Percentiles rank a stretch among this genome's conserved stretches.
Conservation (phyloP, 495 filamentous ascomycete genomes). For the Staphylotrichum tortipilum region DNA sequence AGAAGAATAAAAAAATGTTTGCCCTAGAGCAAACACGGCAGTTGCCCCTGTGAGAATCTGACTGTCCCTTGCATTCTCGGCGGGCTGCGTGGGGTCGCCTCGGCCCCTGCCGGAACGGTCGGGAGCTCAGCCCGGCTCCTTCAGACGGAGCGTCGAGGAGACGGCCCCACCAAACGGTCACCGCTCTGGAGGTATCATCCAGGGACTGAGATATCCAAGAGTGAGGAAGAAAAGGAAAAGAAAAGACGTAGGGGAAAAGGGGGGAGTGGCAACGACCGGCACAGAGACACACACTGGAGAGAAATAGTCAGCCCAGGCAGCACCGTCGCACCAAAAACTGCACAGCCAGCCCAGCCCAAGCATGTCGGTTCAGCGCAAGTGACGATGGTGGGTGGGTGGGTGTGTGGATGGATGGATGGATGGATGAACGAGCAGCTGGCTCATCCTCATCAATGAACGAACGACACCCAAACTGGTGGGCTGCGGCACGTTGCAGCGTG, state of each 20-base stretch:
- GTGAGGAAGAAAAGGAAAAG: no score
- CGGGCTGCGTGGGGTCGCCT: conserved; percentile 1
- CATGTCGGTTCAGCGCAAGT: no score
- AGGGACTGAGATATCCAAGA: no score
- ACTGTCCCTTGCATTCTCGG: conserved; percentile 7
- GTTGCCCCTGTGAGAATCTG: conserved; percentile 8
- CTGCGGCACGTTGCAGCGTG: conserved; percentile 17
- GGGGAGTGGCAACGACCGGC: not conserved
- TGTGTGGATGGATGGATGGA: no score
- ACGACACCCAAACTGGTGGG: conserved; percentile 7
- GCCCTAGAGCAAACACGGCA: not conserved
- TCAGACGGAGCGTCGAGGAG: not conserved
- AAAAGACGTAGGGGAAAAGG: no score
- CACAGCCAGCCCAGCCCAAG: no score
- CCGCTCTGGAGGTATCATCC: no score
- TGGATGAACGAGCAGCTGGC: no score
- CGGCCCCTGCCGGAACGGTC: conserved; percentile 14
- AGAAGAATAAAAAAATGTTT: conserved; percentile 3
- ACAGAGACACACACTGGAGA: not conserved
- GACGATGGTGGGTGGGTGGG: no score
- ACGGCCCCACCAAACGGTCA: not conserved
- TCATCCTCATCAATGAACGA: no score
- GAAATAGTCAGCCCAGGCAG: not conserved
- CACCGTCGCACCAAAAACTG: not conserved
- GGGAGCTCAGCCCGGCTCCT: not conserved